phyloP scores from a whole-genome alignment of 1,284 basidiomycete species.

The Puccinia horiana region DNA sequence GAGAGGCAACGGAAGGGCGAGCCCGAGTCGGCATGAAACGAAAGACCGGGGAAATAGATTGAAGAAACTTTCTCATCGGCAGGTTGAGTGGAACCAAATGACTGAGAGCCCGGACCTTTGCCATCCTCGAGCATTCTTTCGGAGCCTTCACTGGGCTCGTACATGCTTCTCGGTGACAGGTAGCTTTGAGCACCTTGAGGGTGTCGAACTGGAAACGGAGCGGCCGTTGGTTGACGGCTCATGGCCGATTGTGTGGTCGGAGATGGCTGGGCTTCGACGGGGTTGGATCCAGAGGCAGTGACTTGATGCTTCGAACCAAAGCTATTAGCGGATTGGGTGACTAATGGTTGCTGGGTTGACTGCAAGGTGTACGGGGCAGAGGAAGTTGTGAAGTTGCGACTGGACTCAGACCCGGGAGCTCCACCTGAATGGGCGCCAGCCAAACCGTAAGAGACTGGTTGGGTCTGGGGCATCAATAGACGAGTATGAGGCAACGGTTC shows the following conservation, averaged over 20 bases:
- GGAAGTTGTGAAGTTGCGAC: background rate
- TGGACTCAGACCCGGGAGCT: background rate
- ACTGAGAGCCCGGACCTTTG: background rate
- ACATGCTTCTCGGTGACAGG: background rate
- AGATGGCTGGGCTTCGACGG: background rate
- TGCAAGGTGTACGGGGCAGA: background rate
- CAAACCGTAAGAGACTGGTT: constrained; percentile 2
- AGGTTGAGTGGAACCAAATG: background rate
- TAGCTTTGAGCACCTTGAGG: background rate
- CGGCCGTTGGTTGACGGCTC: constrained; percentile 16
- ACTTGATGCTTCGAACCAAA: constrained; percentile 4
- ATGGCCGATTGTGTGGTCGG: background rate
- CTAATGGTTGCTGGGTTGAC: background rate
- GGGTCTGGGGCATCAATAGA: background rate
- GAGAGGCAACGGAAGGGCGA: constrained; percentile 24
- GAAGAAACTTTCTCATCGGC: background rate
- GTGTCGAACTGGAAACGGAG: background rate
- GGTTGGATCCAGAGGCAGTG: background rate
- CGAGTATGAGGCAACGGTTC: constrained; percentile 52
- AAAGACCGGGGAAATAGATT: constrained; percentile 22
- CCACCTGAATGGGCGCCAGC: background rate
- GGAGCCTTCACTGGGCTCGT: background rate
- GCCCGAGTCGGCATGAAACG: constrained; percentile 18
- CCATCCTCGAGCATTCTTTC: background rate
- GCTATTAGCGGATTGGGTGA: background rate